Conservation (phyloP, 2,329 filamentous ascomycete genomes). For the Hymenoscyphus fraxineus region DNA sequence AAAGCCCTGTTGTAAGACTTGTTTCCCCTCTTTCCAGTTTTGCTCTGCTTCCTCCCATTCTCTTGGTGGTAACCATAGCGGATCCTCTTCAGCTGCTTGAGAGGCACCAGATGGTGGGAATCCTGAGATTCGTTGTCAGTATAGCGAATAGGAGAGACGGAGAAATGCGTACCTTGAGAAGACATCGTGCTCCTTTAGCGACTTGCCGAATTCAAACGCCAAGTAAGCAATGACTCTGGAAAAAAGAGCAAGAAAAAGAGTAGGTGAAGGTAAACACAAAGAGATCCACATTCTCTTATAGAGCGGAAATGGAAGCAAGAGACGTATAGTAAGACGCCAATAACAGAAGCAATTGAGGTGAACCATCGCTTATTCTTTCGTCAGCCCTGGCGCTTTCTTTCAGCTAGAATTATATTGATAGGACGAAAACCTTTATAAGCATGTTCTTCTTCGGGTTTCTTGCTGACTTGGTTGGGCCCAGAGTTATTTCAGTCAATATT, state of each 20-base stretch:
- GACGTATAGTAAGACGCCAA: neutral
- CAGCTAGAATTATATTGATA: neutral
- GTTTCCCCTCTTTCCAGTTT: neutral
- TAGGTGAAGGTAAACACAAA: neutral
- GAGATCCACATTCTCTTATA: neutral
- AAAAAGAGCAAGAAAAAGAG: neutral
- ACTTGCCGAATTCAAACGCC: neutral
- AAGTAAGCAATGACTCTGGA: no score
- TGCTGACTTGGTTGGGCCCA: neutral
- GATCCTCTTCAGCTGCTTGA: neutral
- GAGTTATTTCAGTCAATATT: neutral
- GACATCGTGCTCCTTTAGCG: neutral
- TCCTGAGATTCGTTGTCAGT: neutral
- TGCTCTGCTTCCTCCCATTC: neutral
- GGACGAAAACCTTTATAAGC: neutral
- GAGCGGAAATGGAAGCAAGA: neutral
- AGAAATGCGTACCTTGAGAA: neutral
- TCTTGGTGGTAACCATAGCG: neutral
- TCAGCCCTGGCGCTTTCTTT: no score
- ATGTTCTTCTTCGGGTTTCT: neutral
- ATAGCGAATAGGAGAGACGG: neutral
- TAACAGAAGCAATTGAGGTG: neutral
- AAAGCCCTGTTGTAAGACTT: neutral
- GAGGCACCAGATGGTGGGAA: neutral
- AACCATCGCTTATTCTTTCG: neutral